A percentile compares a stretch with the other conserved stretches of the same genome.
These are phyloP conservation scores for Alloteropsis angusta DNA, from an alignment of 202 grass and related monocot species.

Conservation along the genomic window DNA sequence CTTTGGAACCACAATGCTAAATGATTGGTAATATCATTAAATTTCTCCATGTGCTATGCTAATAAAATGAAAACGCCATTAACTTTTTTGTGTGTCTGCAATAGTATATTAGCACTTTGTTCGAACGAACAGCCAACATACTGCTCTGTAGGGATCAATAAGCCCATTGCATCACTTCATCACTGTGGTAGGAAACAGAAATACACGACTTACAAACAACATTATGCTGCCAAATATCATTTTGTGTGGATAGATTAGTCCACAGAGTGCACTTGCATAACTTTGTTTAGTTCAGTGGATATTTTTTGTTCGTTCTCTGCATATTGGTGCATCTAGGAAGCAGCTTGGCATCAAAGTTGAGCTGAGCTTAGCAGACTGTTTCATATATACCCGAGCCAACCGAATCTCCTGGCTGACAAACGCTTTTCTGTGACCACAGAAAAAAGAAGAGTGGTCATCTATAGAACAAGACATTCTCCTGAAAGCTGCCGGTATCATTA, in stretches of 20 bases:
- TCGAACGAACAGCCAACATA: not conserved
- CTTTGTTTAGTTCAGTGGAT: not conserved
- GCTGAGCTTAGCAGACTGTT: not conserved
- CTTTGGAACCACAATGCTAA: not conserved
- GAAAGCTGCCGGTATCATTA: slow-evolving; percentile 39
- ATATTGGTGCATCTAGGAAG: not conserved
- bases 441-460: slow-evolving; percentile 49
- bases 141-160: not conserved
- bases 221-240: not conserved
- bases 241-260: not conserved
- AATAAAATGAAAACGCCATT: not conserved
- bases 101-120: not conserved
- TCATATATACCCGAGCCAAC: too few species aligned
- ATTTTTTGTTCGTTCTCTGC: not conserved
- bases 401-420: not conserved
- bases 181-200: not conserved
- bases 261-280: not conserved
- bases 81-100: not conserved
- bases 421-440: slow-evolving; percentile 14
- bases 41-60: not conserved
- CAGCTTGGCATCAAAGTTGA: not conserved
- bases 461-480: slow-evolving; percentile 73
- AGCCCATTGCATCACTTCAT: not conserved
- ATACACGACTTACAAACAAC: not conserved
- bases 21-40: not conserved